Conservation (phyloP, 164 flowering plant genomes). For the Macadamia integrifolia region DNA sequence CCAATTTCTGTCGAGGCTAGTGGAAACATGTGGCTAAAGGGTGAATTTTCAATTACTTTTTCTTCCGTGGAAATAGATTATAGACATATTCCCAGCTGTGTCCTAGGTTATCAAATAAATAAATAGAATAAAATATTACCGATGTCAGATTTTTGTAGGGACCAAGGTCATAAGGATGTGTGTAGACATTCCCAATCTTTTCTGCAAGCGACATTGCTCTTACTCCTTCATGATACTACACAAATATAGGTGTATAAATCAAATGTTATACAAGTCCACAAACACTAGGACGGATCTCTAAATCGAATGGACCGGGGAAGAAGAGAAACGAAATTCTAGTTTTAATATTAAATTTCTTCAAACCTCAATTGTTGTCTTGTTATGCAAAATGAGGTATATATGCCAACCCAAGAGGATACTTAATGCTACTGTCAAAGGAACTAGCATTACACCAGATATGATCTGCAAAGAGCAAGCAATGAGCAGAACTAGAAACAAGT, state of each 20-base stretch:
- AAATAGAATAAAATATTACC: slow-evolving; percentile 26
- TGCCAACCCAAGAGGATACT: slow-evolving; percentile 81
- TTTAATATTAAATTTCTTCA: neutral
- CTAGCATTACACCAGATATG: slow-evolving; percentile 53
- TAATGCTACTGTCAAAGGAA: slow-evolving; percentile 63
- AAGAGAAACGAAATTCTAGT: neutral
- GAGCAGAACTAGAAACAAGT: neutral
- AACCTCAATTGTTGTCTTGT: slow-evolving; percentile 98
- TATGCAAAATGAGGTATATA: slow-evolving; percentile 60
- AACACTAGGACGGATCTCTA: neutral
- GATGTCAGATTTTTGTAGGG: slow-evolving; percentile 66
- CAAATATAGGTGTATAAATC: neutral
- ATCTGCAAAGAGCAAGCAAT: slow-evolving; percentile 38
- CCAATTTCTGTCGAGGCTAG: too few relatives aligned
- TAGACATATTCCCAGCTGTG: too few relatives aligned
- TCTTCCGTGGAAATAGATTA: too few relatives aligned
- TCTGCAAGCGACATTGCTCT: slow-evolving; percentile 94
- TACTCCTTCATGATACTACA: slow-evolving; percentile 97
- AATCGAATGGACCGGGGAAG: slow-evolving; percentile 1
- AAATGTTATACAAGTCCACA: neutral
- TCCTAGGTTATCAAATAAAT: too few relatives aligned
- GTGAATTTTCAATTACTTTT: too few relatives aligned
- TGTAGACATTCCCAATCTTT: slow-evolving; percentile 71
- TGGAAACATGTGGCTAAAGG: too few relatives aligned
- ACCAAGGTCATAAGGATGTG: slow-evolving; percentile 86